Conservation (phyloP, 2,329 filamentous ascomycete genomes). For the Hypoxylon sp. region DNA sequence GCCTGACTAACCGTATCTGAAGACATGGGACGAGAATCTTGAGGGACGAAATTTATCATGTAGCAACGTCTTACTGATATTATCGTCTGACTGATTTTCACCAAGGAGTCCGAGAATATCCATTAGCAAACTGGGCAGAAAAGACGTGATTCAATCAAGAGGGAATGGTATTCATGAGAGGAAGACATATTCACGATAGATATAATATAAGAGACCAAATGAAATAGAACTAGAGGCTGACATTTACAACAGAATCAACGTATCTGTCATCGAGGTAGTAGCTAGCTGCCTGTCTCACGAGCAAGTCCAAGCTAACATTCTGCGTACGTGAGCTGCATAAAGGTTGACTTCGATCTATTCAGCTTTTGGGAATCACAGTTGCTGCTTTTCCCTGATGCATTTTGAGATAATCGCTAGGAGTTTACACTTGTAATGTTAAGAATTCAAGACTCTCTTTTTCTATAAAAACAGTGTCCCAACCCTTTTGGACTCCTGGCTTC, state of each 20-base stretch:
- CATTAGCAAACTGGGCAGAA: background rate
- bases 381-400: background rate
- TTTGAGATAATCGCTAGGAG: background rate
- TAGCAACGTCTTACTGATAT: background rate
- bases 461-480: background rate
- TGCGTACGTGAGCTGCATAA: background rate
- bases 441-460: background rate
- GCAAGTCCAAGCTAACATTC: background rate
- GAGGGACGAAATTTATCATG: background rate
- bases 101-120: background rate
- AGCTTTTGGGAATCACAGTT: background rate
- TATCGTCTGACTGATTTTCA: background rate
- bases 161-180: background rate
- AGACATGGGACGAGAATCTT: constrained; percentile 29
- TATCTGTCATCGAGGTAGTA: background rate
- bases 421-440: background rate
- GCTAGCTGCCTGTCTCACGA: no score
- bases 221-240: background rate
- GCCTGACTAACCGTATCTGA: constrained; percentile 25
- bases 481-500: background rate
- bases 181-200: background rate
- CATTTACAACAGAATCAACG: background rate
- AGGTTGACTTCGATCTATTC: background rate
- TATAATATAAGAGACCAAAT: background rate
- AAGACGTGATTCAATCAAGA: background rate